Evolutionary conservation across 495 filamentous ascomycete species (phyloP).

Genomic region (Penicillium coffeae): DNA sequence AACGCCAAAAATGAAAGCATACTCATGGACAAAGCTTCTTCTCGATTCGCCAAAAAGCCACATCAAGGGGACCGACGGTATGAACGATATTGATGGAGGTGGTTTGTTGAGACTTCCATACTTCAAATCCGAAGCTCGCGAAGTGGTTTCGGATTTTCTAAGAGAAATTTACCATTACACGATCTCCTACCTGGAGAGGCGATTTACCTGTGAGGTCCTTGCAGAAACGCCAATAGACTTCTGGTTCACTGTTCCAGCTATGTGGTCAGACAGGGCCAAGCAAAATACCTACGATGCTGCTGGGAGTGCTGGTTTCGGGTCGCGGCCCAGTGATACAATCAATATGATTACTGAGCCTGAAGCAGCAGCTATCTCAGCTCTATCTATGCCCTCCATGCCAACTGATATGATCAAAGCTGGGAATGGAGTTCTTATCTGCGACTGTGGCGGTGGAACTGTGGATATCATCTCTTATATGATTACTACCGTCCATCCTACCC

Average conservation of each 20-base stretch:
- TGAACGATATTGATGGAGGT: background rate
- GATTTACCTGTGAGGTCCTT: constrained; percentile 15
- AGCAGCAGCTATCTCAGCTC: constrained; percentile 36
- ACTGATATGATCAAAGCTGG: constrained; percentile 3
- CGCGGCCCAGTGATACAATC: constrained; percentile 23
- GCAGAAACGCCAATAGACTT: constrained; percentile 19
- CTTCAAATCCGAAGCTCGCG: background rate
- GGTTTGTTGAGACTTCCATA: background rate
- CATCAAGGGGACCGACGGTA: background rate
- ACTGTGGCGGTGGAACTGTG: constrained; percentile 40
- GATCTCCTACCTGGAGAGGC: background rate
- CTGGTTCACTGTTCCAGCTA: constrained; percentile 23
- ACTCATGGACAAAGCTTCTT: constrained; percentile 11
- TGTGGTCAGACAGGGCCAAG: constrained; percentile 17
- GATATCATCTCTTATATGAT: constrained; percentile 39
- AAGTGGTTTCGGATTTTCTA: constrained; percentile 35
- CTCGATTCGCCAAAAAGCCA: constrained; percentile 1
- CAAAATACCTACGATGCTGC: constrained; percentile 30
- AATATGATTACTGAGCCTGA: constrained; percentile 58
- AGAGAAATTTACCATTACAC: constrained; percentile 39
- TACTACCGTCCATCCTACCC: constrained; percentile 16
- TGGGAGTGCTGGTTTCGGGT: constrained; percentile 46
- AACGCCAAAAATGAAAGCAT: background rate
- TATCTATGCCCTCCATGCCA: background rate
- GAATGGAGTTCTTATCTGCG: constrained; percentile 20